A percentile compares a stretch with the other conserved stretches of the same genome.
These are phyloP conservation scores for Blastobotrys niveus DNA, from an alignment of 1,139 yeast genomes.

Conservation along the genomic window DNA sequence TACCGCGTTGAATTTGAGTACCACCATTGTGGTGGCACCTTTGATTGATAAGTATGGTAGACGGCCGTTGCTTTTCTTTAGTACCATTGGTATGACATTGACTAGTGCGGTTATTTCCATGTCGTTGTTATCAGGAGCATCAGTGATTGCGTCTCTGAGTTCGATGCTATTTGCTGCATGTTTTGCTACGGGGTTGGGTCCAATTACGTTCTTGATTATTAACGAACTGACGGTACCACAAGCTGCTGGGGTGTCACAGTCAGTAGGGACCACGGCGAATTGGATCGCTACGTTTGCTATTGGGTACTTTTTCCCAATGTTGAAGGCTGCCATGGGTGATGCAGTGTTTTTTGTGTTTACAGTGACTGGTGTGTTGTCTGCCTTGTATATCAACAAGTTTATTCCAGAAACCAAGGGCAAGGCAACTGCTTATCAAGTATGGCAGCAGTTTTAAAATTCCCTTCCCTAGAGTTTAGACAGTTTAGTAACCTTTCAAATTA, in stretches of 20 bases:
- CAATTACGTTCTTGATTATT: slow-evolving; percentile 86
- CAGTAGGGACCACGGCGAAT: slow-evolving; percentile 85
- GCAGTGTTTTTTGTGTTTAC: slow-evolving; percentile 75
- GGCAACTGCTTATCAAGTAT: slow-evolving; percentile 44
- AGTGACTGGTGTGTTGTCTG: slow-evolving; percentile 22
- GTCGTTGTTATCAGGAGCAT: slow-evolving; percentile 51
- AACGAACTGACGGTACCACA: slow-evolving; percentile 78
- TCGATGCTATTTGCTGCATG: slow-evolving; percentile 70
- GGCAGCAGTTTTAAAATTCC: slow-evolving; percentile 16
- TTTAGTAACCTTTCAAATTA: no score
- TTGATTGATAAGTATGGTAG: slow-evolving; percentile 73
- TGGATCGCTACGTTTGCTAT: slow-evolving; percentile 85
- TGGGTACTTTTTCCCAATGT: slow-evolving; percentile 73
- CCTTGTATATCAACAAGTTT: slow-evolving; percentile 23
- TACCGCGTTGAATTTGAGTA: slow-evolving; percentile 62
- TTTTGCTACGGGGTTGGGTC: slow-evolving; percentile 90
- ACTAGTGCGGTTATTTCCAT: slow-evolving; percentile 58
- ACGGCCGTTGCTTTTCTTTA: slow-evolving; percentile 58
- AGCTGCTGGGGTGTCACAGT: slow-evolving; percentile 83
- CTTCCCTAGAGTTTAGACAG: no score
- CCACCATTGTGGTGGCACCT: slow-evolving; percentile 68
- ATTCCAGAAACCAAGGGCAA: slow-evolving; percentile 82
- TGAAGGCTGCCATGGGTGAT: slow-evolving; percentile 63
- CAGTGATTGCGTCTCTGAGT: slow-evolving; percentile 55
- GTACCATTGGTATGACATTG: slow-evolving; percentile 66